A percentile compares a stretch with the other conserved stretches of the same genome.
Evolutionary conservation across 495 filamentous ascomycete species (phyloP).

Genomic region (Daldinia vernicosa): DNA sequence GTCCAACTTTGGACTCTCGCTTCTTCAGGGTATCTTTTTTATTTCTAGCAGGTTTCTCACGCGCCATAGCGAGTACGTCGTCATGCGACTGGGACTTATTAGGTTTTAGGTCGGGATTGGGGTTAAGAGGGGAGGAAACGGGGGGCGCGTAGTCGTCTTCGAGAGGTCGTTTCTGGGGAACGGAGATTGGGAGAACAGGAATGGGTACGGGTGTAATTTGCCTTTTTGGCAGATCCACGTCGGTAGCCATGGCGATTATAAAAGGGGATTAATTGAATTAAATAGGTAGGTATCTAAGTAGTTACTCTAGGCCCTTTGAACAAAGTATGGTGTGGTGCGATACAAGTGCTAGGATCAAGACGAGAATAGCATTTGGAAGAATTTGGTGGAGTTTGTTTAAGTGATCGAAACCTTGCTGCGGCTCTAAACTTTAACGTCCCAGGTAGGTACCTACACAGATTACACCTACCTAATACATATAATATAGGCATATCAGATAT

Average conservation of each 20-base stretch:
- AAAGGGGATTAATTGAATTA: conserved; percentile 7
- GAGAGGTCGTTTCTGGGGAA: conserved; percentile 67
- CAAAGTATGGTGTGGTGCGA: background rate
- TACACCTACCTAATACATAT: background rate
- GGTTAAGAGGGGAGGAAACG: conserved; percentile 70
- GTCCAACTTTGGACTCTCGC: conserved; percentile 71
- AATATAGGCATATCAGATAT: background rate
- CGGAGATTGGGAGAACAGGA: conserved; percentile 48
- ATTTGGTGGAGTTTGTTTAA: conserved; percentile 15
- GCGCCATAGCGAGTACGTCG: conserved; percentile 50
- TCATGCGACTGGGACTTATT: conserved; percentile 48
- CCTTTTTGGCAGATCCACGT: conserved; percentile 48
- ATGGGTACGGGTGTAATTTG: conserved; percentile 54
- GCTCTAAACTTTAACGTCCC: conserved; percentile 19
- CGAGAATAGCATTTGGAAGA: background rate
- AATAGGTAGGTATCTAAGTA: background rate
- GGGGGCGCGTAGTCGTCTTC: conserved; percentile 65
- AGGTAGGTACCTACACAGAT: no score
- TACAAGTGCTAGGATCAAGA: conserved; percentile 1
- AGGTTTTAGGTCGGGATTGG: conserved; percentile 54
- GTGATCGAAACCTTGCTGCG: conserved; percentile 21
- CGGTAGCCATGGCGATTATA: conserved; percentile 50
- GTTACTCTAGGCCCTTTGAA: background rate
- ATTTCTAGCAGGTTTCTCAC: conserved; percentile 58
- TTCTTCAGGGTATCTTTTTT: conserved; percentile 82